Percentiles rank a stretch among this genome's conserved stretches.
Evolutionary conservation across 2,329 filamentous ascomycete genomes (phyloP).

Genomic region (Fusarium azukiicola): DNA sequence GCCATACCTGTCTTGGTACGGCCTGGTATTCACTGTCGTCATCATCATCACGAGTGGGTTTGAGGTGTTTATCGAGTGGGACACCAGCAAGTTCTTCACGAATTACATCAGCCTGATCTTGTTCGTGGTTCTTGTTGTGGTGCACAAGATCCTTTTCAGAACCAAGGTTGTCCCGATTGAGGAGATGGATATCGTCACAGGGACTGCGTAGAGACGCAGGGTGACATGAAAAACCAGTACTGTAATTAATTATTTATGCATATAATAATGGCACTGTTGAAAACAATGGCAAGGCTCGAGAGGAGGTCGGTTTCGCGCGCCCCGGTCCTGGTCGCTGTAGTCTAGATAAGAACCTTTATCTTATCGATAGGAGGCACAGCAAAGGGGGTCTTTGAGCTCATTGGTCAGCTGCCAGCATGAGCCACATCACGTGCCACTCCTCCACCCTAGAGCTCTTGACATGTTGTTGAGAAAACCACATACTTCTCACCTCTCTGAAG

Average conservation of each 20-base stretch:
- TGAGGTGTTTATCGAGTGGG: constrained; percentile 24
- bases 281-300: too few relatives aligned
- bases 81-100: constrained; percentile 23
- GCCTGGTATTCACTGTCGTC: constrained; percentile 49
- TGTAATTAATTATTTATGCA: background rate
- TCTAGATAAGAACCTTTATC: background rate
- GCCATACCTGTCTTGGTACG: constrained; percentile 63
- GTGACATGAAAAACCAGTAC: background rate
- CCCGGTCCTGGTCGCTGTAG: background rate
- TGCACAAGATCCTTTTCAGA: constrained; percentile 19
- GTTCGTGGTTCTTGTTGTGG: constrained; percentile 10
- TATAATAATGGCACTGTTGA: background rate
- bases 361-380: background rate
- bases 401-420: background rate
- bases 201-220: background rate
- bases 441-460: too few relatives aligned
- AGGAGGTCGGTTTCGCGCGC: background rate
- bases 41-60: constrained; percentile 77
- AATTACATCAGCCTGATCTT: constrained; percentile 21
- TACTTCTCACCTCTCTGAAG: too few relatives aligned
- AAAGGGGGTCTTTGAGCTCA: background rate
- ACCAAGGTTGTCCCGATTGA: constrained; percentile 13
- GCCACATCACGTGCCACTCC: background rate
- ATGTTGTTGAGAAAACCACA: too few relatives aligned
- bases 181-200: constrained; percentile 24